A percentile compares a stretch with the other conserved stretches of the same genome.
Evolutionary conservation across 495 filamentous ascomycete species (phyloP).

Genomic region (Neurospora sp.): DNA sequence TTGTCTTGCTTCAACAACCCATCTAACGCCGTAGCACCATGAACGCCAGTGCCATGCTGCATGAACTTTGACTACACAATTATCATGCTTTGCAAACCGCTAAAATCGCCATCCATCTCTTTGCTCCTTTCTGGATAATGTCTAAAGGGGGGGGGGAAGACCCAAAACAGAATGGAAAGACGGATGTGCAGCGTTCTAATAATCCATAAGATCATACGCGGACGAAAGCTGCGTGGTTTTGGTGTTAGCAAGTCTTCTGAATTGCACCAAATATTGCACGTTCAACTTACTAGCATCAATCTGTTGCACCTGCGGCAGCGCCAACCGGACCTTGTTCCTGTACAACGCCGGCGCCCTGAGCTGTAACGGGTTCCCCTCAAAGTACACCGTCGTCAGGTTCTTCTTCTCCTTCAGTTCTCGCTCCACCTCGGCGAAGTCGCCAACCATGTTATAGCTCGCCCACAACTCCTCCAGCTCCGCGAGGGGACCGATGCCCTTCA

Average conservation of each 20-base stretch:
- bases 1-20: background rate
- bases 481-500: conserved; percentile 60
- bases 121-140: background rate
- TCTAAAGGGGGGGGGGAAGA: background rate
- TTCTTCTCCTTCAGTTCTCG: conserved; percentile 66
- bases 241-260: conserved; percentile 22
- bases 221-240: conserved; percentile 30
- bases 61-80: background rate
- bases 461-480: conserved; percentile 78
- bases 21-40: background rate
- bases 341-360: conserved; percentile 64
- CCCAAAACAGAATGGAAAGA: background rate
- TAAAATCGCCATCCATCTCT: background rate
- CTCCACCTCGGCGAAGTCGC: conserved; percentile 76
- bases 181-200: background rate
- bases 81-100: background rate
- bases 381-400: conserved; percentile 83
- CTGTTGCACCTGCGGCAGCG: conserved; percentile 77
- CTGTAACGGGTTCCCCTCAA: conserved; percentile 93
- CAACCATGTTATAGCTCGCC: conserved; percentile 81
- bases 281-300: conserved; percentile 89
- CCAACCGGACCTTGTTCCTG: conserved; percentile 83
- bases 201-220: conserved; percentile 3
- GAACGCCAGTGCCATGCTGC: conserved; percentile 5
- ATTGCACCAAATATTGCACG: background rate